Percentiles rank a stretch among this genome's conserved stretches.
Conservation (phyloP, 192 early-diverging fungal genomes). For the Linnemannia exigua region DNA sequence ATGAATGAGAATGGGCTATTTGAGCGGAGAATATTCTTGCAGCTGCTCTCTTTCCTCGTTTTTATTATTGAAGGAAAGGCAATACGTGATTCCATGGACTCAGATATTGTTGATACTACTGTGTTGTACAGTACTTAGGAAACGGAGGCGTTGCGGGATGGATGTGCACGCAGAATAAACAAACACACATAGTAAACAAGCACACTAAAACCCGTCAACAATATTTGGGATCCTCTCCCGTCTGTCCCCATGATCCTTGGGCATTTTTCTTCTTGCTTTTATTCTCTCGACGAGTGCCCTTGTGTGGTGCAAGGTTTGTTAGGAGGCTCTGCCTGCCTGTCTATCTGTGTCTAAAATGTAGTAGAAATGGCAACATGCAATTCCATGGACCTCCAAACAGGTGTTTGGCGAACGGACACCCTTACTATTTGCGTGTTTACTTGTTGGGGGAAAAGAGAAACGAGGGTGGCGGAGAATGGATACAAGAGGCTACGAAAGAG, state of each 20-base stretch:
- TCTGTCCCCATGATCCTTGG: neutral
- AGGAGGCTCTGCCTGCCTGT: neutral
- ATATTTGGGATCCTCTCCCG: neutral
- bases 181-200: neutral
- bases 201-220: neutral
- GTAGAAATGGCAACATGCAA: neutral
- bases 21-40: neutral
- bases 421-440: too few relatives aligned
- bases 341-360: neutral
- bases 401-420: neutral
- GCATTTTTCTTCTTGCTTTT: neutral
- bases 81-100: neutral
- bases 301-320: neutral
- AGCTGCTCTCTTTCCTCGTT: neutral
- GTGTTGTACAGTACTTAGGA: neutral
- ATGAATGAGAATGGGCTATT: neutral
- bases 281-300: neutral
- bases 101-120: neutral
- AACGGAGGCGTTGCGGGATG: neutral
- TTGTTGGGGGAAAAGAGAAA: neutral
- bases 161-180: neutral
- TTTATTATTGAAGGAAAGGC: neutral
- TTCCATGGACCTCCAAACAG: neutral
- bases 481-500: too few relatives aligned
- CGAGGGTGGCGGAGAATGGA: neutral